Evolutionary conservation across 2,329 filamentous ascomycete species (phyloP).

Genomic region (Penicillium sp.): DNA sequence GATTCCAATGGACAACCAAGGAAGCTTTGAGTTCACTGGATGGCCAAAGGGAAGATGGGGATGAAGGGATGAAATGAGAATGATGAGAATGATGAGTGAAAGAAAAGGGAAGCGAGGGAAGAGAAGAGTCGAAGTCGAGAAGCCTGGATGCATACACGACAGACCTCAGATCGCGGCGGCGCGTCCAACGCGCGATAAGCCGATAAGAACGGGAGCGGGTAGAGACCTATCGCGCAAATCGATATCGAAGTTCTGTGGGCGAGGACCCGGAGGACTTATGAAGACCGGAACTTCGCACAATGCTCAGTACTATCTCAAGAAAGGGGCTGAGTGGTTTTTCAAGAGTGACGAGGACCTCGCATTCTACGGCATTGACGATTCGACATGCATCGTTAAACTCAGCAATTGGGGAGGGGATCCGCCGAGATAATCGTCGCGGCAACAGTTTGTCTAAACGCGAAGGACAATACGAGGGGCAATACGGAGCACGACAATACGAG

Average conservation of each 20-base stretch:
- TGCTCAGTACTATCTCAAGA: conserved; percentile 8
- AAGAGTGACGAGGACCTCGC: not conserved
- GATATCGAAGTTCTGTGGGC: not conserved
- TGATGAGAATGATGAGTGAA: not conserved
- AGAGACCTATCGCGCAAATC: not conserved
- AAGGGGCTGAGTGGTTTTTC: not conserved
- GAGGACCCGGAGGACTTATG: not conserved
- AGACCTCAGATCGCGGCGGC: not conserved
- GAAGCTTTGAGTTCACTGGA: not conserved
- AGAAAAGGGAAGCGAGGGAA: not conserved
- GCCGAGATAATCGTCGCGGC: conserved; percentile 25
- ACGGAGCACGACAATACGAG: not conserved
- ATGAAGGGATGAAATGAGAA: not conserved
- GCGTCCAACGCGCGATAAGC: not conserved
- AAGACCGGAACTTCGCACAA: conserved; percentile 1
- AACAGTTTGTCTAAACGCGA: not conserved
- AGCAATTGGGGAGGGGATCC: conserved; percentile 60
- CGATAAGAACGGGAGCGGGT: not conserved
- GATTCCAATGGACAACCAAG: not conserved
- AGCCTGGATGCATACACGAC: not conserved
- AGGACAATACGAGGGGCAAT: not conserved
- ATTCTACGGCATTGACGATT: conserved; percentile 13
- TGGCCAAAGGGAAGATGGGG: not conserved
- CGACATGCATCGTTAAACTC: conserved; percentile 54
- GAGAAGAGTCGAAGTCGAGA: not conserved